A percentile compares a stretch with the other conserved stretches of the same genome.
These are phyloP conservation scores for Spongispora temasekensis DNA, from an alignment of 1,284 basidiomycete genomes.

Conservation along the genomic window DNA sequence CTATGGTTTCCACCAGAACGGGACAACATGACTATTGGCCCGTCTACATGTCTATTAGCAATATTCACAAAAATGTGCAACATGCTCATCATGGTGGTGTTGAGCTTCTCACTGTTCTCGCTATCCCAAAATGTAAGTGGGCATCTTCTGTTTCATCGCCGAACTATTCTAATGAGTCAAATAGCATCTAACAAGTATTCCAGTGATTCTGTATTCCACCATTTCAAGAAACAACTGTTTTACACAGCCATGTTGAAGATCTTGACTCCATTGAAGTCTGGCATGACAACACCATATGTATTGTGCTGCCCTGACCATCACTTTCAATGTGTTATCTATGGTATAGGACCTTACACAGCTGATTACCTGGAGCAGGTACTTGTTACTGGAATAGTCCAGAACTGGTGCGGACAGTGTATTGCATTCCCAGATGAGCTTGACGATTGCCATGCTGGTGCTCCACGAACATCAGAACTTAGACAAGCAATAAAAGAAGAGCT, in stretches of 20 bases:
- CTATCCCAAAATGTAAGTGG: no score
- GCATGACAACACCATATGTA: constrained; percentile 17
- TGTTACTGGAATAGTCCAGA: constrained; percentile 16
- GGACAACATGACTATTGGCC: no score
- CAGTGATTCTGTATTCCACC: constrained; percentile 3
- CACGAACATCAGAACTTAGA: not conserved
- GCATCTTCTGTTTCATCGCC: no score
- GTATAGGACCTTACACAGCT: constrained; percentile 13
- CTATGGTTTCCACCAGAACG: no score
- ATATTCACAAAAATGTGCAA: no score
- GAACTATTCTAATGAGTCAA: no score
- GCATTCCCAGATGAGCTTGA: not conserved
- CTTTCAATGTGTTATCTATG: constrained; percentile 7
- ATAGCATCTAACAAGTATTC: constrained; percentile 7
- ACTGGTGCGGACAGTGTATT: constrained; percentile 22
- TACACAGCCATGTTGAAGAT: constrained; percentile 11
- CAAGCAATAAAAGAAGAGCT: not conserved
- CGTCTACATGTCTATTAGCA: no score
- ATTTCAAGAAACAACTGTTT: constrained; percentile 19
- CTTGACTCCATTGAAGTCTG: constrained; percentile 4
- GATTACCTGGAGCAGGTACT: constrained; percentile 26
- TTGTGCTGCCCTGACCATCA: constrained; percentile 12
- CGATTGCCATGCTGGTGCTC: not conserved
- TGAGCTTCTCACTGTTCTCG: no score
- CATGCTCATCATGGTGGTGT: no score